Conservation (phyloP, 2,329 filamentous ascomycete species). For the Fusarium sp. region DNA sequence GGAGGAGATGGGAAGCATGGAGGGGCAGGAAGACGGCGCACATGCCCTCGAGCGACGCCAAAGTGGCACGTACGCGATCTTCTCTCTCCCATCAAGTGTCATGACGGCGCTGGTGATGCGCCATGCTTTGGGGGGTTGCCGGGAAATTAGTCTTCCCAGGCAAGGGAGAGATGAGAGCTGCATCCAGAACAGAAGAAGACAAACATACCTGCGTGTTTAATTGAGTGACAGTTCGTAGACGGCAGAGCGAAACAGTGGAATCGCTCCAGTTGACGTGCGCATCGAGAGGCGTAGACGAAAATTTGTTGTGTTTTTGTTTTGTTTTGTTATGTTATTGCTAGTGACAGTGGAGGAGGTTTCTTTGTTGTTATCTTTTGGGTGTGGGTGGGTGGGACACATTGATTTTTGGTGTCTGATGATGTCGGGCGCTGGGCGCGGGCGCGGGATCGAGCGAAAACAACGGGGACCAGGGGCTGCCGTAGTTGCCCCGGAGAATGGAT, state of each 20-base stretch:
- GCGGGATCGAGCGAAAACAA: constrained; percentile 30
- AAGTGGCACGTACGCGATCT: constrained; percentile 24
- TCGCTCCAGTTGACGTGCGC: constrained; percentile 31
- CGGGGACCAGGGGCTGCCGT: constrained; percentile 29
- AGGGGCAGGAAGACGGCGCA: constrained; percentile 10
- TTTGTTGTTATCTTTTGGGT: neutral
- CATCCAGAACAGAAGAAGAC: neutral
- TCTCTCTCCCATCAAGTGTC: constrained; percentile 26
- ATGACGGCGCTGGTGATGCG: constrained; percentile 21
- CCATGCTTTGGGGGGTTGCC: constrained; percentile 27
- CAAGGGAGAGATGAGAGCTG: constrained; percentile 3
- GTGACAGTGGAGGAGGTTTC: neutral
- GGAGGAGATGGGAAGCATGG: constrained; percentile 16
- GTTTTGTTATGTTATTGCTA: neutral
- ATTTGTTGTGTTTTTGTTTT: neutral
- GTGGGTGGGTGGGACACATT: neutral
- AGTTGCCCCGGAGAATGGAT: constrained; percentile 39
- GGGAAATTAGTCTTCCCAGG: neutral
- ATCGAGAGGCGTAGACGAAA: constrained; percentile 33
- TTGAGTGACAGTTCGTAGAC: constrained; percentile 31
- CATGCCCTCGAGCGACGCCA: constrained; percentile 17
- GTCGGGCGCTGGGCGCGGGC: constrained; percentile 31
- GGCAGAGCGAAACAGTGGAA: constrained; percentile 24
- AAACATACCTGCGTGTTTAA: constrained; percentile 33
- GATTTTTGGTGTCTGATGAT: constrained; percentile 26